Evolutionary conservation across 305 asterid genomes (phyloP).

Genomic region (Solanum hybrid): DNA sequence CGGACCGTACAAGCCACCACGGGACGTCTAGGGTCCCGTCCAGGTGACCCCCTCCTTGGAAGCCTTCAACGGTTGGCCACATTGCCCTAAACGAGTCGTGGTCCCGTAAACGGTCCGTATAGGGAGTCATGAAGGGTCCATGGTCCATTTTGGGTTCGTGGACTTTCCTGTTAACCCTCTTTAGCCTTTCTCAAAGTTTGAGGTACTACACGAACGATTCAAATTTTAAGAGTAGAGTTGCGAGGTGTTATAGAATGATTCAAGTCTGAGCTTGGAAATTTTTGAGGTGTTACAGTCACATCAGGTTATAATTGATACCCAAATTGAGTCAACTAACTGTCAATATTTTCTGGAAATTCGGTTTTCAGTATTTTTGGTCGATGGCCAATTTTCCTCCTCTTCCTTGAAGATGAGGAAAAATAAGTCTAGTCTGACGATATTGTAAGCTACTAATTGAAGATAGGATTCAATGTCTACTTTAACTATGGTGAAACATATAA

Average conservation of each 20-base stretch:
- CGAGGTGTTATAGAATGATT: background rate
- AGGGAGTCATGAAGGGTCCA: background rate
- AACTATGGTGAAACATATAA: background rate
- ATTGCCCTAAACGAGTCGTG: background rate
- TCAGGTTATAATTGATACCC: background rate
- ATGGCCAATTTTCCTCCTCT: background rate
- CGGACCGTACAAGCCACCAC: background rate
- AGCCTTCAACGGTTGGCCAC: background rate
- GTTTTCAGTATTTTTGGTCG: background rate
- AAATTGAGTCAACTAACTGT: background rate
- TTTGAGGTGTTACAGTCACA: background rate
- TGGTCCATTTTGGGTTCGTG: background rate
- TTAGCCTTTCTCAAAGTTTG: background rate
- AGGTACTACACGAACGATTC: background rate
- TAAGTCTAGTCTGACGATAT: background rate
- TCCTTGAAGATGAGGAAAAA: background rate
- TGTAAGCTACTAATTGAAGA: background rate
- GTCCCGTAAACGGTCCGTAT: background rate
- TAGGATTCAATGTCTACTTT: background rate
- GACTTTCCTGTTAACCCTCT: background rate
- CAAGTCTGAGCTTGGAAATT: background rate
- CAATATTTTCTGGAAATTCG: background rate
- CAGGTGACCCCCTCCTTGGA: background rate
- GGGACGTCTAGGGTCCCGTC: background rate
- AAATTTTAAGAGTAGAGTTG: background rate